A percentile compares a stretch with the other conserved stretches of the same genome.
Evolutionary conservation across 2,329 filamentous ascomycete genomes (phyloP).

Genomic region (Acrodontium crateriforme): DNA sequence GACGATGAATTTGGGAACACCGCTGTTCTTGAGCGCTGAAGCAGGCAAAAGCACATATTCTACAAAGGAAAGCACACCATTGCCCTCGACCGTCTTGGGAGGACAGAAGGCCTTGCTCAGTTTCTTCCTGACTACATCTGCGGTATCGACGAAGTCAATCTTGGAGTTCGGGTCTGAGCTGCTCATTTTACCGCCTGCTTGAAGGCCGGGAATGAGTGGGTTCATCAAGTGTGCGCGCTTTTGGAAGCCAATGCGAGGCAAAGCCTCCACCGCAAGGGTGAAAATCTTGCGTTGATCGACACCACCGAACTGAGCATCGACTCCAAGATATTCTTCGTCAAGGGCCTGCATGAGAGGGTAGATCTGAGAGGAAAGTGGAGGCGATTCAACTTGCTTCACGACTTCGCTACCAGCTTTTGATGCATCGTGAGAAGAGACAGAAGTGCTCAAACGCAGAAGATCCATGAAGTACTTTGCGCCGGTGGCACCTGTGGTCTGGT

Average conservation of each 20-base stretch:
- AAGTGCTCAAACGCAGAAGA: slow-evolving; percentile 58
- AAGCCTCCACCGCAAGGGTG: slow-evolving; percentile 66
- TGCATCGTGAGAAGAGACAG: slow-evolving; percentile 65
- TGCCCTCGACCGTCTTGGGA: slow-evolving; percentile 65
- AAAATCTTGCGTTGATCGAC: slow-evolving; percentile 83
- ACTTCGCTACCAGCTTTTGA: slow-evolving; percentile 87
- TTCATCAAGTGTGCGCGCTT: slow-evolving; percentile 65
- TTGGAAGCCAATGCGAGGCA: slow-evolving; percentile 76
- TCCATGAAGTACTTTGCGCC: slow-evolving; percentile 67
- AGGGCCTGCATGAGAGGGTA: slow-evolving; percentile 83
- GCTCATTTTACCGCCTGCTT: slow-evolving; percentile 66
- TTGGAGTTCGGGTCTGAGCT: slow-evolving; percentile 61
- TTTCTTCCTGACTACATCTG: slow-evolving; percentile 67
- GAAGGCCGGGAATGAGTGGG: slow-evolving; percentile 76
- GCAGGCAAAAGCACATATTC: slow-evolving; percentile 78
- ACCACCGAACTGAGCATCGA: slow-evolving; percentile 80
- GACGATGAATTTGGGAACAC: slow-evolving; percentile 51
- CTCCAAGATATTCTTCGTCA: slow-evolving; percentile 78
- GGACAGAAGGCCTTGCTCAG: slow-evolving; percentile 70
- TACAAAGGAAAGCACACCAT: slow-evolving; percentile 75
- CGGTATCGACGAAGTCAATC: slow-evolving; percentile 77
- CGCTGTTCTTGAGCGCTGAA: slow-evolving; percentile 43
- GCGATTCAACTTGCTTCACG: slow-evolving; percentile 78
- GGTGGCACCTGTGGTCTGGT: slow-evolving; percentile 51
- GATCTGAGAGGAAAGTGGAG: slow-evolving; percentile 58